These are phyloP conservation scores for Fusarium goolgardi DNA, from an alignment of 2,329 filamentous ascomycete species.

Conservation along the genomic window DNA sequence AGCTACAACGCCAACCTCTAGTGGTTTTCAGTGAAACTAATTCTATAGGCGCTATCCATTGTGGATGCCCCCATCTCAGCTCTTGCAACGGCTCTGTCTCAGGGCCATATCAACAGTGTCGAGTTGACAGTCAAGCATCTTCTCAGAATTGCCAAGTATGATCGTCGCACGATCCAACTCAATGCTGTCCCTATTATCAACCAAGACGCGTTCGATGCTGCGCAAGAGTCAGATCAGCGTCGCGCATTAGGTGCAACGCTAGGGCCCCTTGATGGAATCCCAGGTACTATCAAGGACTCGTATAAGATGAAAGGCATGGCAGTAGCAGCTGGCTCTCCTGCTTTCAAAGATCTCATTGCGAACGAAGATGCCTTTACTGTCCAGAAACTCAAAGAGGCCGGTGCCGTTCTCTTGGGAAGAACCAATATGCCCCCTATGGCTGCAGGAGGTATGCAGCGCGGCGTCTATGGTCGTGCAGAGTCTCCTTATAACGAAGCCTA, in stretches of 20 bases:
- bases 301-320: slow-evolving; percentile 66
- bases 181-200: slow-evolving; percentile 6
- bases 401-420: not conserved
- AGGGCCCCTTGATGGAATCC: not conserved
- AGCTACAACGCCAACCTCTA: rapidly evolving
- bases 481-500: not conserved
- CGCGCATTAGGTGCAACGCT: not conserved
- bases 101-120: slow-evolving; percentile 4
- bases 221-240: slow-evolving; percentile 4
- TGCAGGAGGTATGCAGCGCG: slow-evolving; percentile 4
- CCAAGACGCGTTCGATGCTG: not conserved
- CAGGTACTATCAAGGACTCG: slow-evolving; percentile 64
- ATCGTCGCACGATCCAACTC: not conserved
- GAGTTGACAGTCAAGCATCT: slow-evolving; percentile 6
- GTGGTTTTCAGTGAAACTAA: not conserved
- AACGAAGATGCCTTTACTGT: slow-evolving; percentile 65
- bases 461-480: slow-evolving; percentile 11
- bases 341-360: slow-evolving; percentile 62
- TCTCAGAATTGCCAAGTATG: slow-evolving; percentile 11
- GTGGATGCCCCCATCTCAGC: not conserved
- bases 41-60: not conserved
- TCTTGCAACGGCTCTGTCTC: slow-evolving; percentile 1
- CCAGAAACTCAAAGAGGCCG: slow-evolving; percentile 34
- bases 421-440: slow-evolving; percentile 18
- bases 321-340: slow-evolving; percentile 65